These are phyloP conservation scores for Plasmodium fragile DNA, from an alignment of 169 alveolate species.

Conservation along the genomic window DNA sequence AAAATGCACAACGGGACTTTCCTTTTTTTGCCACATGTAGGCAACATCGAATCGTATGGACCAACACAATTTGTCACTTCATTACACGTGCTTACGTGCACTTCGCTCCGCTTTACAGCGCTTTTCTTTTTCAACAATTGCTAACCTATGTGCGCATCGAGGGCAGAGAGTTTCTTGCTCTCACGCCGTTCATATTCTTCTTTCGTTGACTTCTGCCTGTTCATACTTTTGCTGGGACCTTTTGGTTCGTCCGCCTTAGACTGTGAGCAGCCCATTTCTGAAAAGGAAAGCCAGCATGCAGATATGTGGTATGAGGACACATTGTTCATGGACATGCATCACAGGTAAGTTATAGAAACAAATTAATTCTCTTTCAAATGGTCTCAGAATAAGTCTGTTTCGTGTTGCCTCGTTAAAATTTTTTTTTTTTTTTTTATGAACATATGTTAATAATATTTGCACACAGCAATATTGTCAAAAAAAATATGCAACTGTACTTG, in stretches of 20 bases:
- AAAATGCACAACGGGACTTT: background rate
- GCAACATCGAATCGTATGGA: background rate
- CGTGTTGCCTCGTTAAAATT: background rate
- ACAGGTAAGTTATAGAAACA: background rate
- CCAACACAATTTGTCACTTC: background rate
- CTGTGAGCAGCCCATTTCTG: constrained; percentile 62
- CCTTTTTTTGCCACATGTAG: background rate
- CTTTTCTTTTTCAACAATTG: background rate
- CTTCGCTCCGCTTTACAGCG: background rate
- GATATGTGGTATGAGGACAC: background rate
- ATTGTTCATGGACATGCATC: background rate
- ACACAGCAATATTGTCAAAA: background rate
- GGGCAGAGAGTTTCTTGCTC: background rate
- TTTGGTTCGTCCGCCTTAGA: constrained; percentile 39
- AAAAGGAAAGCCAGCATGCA: background rate
- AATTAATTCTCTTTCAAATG: background rate
- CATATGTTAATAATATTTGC: background rate
- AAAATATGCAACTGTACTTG: constrained; percentile 7
- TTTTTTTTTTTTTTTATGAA: background rate
- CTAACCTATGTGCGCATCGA: background rate
- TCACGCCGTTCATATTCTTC: background rate
- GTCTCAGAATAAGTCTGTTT: background rate
- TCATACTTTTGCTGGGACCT: background rate
- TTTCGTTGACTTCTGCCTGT: background rate
- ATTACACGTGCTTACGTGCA: background rate